These are phyloP conservation scores for Aspergillus hortae DNA, from an alignment of 2,329 filamentous ascomycete genomes.

Conservation along the genomic window DNA sequence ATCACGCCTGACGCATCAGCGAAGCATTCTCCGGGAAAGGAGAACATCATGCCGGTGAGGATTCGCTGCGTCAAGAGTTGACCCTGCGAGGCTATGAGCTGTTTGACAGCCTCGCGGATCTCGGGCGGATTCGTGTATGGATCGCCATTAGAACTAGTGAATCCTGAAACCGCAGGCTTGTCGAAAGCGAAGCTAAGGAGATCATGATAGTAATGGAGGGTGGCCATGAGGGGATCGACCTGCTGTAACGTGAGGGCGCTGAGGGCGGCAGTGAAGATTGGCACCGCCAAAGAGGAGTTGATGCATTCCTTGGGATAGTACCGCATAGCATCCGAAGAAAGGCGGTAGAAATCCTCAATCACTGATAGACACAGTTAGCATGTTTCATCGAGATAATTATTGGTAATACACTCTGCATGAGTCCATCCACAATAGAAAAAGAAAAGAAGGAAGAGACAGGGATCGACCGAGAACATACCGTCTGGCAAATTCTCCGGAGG, in stretches of 20 bases:
- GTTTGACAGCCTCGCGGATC: slow-evolving; percentile 69
- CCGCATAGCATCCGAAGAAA: slow-evolving; percentile 84
- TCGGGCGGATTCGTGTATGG: slow-evolving; percentile 62
- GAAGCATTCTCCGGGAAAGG: slow-evolving; percentile 92
- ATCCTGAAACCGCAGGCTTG: slow-evolving; percentile 56
- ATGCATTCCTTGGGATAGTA: slow-evolving; percentile 88
- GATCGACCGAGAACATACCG: slow-evolving; percentile 37
- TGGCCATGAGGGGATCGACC: slow-evolving; percentile 83
- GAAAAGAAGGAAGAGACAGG: not conserved
- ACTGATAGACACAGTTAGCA: slow-evolving; percentile 46
- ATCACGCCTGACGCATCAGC: slow-evolving; percentile 92
- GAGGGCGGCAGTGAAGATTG: slow-evolving; percentile 82
- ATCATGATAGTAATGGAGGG: slow-evolving; percentile 89
- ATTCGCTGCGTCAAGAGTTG: slow-evolving; percentile 80
- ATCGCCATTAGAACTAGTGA: slow-evolving; percentile 60
- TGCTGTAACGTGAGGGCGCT: slow-evolving; percentile 86
- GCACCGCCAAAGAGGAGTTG: slow-evolving; percentile 70
- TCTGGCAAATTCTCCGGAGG: slow-evolving; percentile 73
- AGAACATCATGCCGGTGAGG: slow-evolving; percentile 98
- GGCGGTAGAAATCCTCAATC: slow-evolving; percentile 94
- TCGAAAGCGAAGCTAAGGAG: slow-evolving; percentile 82
- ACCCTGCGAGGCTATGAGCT: slow-evolving; percentile 67
- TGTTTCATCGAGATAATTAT: not conserved
- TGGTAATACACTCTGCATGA: not conserved
- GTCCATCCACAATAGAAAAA: not conserved